These are phyloP conservation scores for Glycyrrhiza uralensis DNA, from an alignment of 306 rosid species.

Conservation along the genomic window DNA sequence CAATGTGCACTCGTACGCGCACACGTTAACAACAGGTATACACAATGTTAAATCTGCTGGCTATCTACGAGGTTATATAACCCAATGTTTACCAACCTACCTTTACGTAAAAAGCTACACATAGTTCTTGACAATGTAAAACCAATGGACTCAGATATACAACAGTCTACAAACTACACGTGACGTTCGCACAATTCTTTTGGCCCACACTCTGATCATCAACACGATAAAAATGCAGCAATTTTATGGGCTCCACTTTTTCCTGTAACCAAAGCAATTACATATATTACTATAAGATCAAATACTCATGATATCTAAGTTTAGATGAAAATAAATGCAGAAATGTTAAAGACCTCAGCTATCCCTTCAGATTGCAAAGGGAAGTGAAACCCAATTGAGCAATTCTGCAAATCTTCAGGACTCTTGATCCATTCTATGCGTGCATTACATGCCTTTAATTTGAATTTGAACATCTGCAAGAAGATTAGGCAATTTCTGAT, in stretches of 20 bases:
- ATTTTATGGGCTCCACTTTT: constrained; percentile 61
- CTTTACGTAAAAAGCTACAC: constrained; percentile 20
- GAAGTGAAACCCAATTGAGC: constrained; percentile 83
- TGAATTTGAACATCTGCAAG: constrained; percentile 65
- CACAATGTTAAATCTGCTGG: constrained; percentile 27
- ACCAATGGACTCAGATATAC: background rate
- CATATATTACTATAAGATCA: constrained; percentile 3
- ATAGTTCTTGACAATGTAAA: constrained; percentile 9
- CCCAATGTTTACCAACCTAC: background rate
- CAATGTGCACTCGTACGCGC: constrained; percentile 9
- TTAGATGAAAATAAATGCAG: background rate
- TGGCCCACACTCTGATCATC: constrained; percentile 24
- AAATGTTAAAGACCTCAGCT: constrained; percentile 47
- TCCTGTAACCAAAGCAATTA: constrained; percentile 51
- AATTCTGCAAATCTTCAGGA: constrained; percentile 71
- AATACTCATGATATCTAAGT: background rate
- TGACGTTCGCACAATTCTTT: constrained; percentile 2
- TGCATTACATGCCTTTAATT: constrained; percentile 66
- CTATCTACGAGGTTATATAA: constrained; percentile 31
- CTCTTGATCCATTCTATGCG: constrained; percentile 81
- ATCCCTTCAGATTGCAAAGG: constrained; percentile 46
- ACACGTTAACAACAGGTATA: constrained; percentile 30
- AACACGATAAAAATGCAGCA: constrained; percentile 74
- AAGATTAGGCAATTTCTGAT: background rate
- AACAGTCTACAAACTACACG: background rate